These are phyloP conservation scores for Aspergillus flavus DNA, from an alignment of 2,329 filamentous ascomycete species.

Conservation along the genomic window DNA sequence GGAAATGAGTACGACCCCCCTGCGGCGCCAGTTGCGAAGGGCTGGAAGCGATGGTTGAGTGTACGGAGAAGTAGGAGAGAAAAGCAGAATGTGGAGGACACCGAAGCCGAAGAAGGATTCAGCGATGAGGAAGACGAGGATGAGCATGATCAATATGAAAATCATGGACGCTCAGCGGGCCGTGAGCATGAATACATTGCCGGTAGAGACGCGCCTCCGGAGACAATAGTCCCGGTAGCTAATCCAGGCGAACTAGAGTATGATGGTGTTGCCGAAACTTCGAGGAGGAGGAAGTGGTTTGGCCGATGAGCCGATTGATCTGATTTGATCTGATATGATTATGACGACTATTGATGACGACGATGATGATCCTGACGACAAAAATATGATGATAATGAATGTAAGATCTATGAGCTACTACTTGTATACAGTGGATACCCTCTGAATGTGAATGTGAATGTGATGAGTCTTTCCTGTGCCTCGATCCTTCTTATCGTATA, in stretches of 20 bases:
- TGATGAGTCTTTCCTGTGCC: background rate
- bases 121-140: slow-evolving; percentile 18
- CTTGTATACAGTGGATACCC: background rate
- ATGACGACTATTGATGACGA: background rate
- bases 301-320: slow-evolving; percentile 21
- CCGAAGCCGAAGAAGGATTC: slow-evolving; percentile 22
- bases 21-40: slow-evolving; percentile 37
- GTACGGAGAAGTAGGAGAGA: slow-evolving; percentile 32
- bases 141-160: slow-evolving; percentile 21
- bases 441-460: background rate
- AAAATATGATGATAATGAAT: background rate
- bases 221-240: slow-evolving; percentile 13
- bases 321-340: background rate
- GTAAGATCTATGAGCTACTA: background rate
- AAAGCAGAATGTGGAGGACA: slow-evolving; percentile 20
- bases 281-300: slow-evolving; percentile 37
- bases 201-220: slow-evolving; percentile 7
- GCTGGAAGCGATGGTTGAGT: slow-evolving; percentile 44
- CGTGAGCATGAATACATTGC: slow-evolving; percentile 8
- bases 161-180: slow-evolving; percentile 3
- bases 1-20: slow-evolving; percentile 43
- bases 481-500: background rate
- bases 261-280: slow-evolving; percentile 14
- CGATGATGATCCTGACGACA: background rate
- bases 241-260: slow-evolving; percentile 15